Conservation (phyloP, 1,284 basidiomycete genomes). For the Heliocybe sulcata region DNA sequence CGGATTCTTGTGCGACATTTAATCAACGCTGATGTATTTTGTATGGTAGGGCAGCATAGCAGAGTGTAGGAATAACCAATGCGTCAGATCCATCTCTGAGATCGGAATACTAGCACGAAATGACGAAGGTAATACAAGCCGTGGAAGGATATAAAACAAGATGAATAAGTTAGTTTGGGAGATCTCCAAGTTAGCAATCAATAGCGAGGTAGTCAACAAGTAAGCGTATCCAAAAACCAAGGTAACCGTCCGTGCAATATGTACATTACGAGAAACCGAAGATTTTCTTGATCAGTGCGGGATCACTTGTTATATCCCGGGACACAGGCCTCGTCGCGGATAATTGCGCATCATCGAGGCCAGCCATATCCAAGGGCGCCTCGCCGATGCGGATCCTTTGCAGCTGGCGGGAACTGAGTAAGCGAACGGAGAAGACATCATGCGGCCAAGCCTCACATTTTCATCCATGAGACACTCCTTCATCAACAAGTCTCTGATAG, state of each 20-base stretch:
- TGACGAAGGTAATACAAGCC: neutral
- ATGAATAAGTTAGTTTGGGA: neutral
- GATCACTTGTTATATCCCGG: neutral
- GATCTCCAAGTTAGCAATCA: neutral
- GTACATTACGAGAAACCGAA: neutral
- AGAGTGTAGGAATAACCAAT: neutral
- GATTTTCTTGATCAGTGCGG: neutral
- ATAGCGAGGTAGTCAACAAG: neutral
- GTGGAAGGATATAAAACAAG: neutral
- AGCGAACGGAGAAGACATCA: neutral
- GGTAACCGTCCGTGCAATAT: neutral
- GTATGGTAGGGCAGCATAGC: neutral
- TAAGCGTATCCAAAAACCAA: neutral
- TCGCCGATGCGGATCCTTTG: neutral
- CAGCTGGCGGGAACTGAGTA: neutral
- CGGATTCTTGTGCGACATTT: neutral
- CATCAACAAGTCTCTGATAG: neutral
- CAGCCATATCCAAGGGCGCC: neutral
- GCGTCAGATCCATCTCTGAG: neutral
- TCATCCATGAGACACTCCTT: slow-evolving; percentile 1
- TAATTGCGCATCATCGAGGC: neutral
- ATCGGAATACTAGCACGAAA: neutral
- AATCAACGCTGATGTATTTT: neutral
- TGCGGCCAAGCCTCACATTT: neutral
- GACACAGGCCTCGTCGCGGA: neutral